Evolutionary conservation across 768 basidiomycete genomes (phyloP).

Genomic region (Leucocoprinus birnbaumii): DNA sequence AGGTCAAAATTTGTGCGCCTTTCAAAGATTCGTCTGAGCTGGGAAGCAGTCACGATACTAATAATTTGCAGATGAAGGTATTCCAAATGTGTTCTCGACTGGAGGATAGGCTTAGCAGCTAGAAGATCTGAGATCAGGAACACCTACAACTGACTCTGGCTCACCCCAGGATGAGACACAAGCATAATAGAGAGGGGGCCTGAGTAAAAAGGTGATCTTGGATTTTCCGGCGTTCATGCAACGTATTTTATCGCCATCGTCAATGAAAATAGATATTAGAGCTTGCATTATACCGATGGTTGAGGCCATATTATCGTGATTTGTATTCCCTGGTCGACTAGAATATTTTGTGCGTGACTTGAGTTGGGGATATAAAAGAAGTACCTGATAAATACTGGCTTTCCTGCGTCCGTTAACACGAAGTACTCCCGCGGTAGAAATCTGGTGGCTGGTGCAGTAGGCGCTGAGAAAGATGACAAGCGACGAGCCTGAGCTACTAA

Average conservation of each 20-base stretch:
- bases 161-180: conserved; percentile 93
- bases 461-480: background rate
- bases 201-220: conserved; percentile 82
- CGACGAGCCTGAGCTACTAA: conserved; percentile 17
- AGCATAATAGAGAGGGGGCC: conserved; percentile 88
- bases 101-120: conserved; percentile 19
- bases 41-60: conserved; percentile 83
- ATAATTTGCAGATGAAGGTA: conserved; percentile 93
- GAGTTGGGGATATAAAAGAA: background rate
- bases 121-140: background rate
- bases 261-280: conserved; percentile 91
- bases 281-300: conserved; percentile 94
- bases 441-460: conserved; percentile 22
- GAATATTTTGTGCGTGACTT: conserved; percentile 8
- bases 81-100: conserved; percentile 93
- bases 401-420: conserved; percentile 92
- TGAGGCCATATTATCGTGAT: conserved; percentile 67
- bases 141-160: conserved; percentile 84
- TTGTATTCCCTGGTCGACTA: conserved; percentile 53
- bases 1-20: conserved; percentile 91
- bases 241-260: conserved; percentile 83
- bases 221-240: conserved; percentile 82
- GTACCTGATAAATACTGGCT: conserved; percentile 93
- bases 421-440: conserved; percentile 75
- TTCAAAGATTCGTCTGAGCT: conserved; percentile 85